Conservation (phyloP, 2,329 filamentous ascomycete species). For the Ascochyta pisi region DNA sequence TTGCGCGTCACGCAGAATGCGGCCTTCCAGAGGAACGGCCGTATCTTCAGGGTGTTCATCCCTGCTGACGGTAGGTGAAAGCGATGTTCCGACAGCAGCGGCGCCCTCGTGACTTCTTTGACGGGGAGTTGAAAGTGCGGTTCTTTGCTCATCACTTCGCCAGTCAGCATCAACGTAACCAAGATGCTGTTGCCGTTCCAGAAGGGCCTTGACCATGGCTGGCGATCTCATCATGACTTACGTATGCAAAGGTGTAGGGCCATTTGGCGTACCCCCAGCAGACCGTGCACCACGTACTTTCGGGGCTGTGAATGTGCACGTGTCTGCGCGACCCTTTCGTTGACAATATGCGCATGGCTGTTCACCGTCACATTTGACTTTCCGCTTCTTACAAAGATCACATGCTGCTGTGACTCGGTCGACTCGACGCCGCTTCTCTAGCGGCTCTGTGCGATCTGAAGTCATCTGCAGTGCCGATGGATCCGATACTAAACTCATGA, state of each 20-base stretch:
- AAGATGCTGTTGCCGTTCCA: background rate
- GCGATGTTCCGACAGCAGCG: conserved; percentile 16
- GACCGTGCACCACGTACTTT: conserved; percentile 45
- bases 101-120: conserved; percentile 12
- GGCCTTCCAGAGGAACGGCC: conserved; percentile 52
- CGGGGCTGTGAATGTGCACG: conserved; percentile 51
- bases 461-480: background rate
- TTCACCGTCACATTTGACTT: conserved; percentile 60
- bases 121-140: conserved; percentile 5
- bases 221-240: background rate
- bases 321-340: conserved; percentile 50
- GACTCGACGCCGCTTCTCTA: conserved; percentile 33
- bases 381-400: conserved; percentile 41
- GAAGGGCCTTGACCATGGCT: too few relatives aligned
- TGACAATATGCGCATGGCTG: conserved; percentile 60
- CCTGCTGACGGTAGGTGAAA: conserved; percentile 34
- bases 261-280: conserved; percentile 35
- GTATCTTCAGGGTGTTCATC: conserved; percentile 51
- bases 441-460: conserved; percentile 4
- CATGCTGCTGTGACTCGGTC: conserved; percentile 40
- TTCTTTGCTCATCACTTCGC: conserved; percentile 7
- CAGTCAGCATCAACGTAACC: background rate
- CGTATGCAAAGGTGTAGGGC: conserved; percentile 3
- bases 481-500: background rate
- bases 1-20: conserved; percentile 59